phyloP scores from a whole-genome alignment of 2,329 filamentous ascomycete species.

The Cercospora janseana region DNA sequence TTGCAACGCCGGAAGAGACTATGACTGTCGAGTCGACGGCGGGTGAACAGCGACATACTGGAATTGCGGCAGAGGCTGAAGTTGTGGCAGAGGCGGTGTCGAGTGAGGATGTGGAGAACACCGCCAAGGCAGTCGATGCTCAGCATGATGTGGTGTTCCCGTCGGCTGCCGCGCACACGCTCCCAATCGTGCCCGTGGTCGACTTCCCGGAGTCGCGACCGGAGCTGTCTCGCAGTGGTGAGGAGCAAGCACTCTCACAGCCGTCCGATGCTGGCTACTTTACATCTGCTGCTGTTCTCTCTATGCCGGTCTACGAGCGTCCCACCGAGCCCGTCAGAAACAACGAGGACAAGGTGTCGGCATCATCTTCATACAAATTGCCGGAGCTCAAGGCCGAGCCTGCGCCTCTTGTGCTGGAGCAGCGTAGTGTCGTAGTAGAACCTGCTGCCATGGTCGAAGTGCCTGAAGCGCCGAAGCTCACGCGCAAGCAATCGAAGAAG shows the following conservation, averaged over 20 bases:
- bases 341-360: slow-evolving; percentile 9
- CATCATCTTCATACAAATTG: slow-evolving; percentile 19
- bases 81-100: no score
- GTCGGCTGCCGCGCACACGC: slow-evolving; percentile 24
- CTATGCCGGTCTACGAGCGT: slow-evolving; percentile 9
- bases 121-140: background rate
- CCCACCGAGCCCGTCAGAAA: background rate
- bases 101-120: background rate
- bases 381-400: slow-evolving; percentile 19
- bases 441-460: slow-evolving; percentile 14
- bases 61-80: no score
- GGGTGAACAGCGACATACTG: no score
- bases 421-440: slow-evolving; percentile 18
- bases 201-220: slow-evolving; percentile 3
- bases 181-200: slow-evolving; percentile 13
- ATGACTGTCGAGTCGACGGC: background rate
- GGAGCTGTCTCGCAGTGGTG: no score
- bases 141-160: slow-evolving; percentile 3
- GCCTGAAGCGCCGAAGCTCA: slow-evolving; percentile 19
- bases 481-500: slow-evolving; percentile 43
- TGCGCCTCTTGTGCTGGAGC: slow-evolving; percentile 22
- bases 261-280: background rate
- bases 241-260: slow-evolving; percentile 1
- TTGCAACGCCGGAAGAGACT: slow-evolving; percentile 6
- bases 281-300: slow-evolving; percentile 2